phyloP scores from a whole-genome alignment of 2,329 filamentous ascomycete genomes.

The Arthrobotrys musiformis region DNA sequence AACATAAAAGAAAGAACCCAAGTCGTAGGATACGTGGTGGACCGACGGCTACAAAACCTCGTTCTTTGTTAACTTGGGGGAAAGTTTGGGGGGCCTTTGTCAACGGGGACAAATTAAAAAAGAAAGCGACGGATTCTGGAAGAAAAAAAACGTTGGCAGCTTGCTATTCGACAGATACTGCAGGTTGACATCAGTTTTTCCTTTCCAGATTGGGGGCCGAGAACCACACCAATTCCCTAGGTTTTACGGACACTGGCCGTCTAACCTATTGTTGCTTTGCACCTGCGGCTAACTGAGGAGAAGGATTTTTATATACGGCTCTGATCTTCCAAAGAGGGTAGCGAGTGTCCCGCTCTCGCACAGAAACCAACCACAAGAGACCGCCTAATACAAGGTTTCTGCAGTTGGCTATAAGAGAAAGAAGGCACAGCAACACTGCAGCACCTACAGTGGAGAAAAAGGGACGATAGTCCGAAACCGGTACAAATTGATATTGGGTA shows the following conservation, averaged over 20 bases:
- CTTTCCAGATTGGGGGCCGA: constrained; percentile 16
- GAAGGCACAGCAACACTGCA: constrained; percentile 6
- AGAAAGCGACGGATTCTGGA: constrained; percentile 16
- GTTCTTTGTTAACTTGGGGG: constrained; percentile 54
- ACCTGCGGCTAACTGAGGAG: not conserved
- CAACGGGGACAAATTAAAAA: constrained; percentile 23
- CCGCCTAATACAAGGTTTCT: constrained; percentile 25
- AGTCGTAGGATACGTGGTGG: constrained; percentile 28
- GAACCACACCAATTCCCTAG: constrained; percentile 18
- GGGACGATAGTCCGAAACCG: constrained; percentile 3
- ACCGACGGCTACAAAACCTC: constrained; percentile 9
- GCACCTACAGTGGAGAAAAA: constrained; percentile 5
- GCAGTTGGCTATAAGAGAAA: not conserved
- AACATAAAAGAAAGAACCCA: constrained; percentile 13
- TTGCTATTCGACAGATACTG: constrained; percentile 51
- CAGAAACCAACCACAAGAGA: constrained; percentile 21
- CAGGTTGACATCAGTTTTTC: constrained; percentile 51
- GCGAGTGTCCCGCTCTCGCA: constrained; percentile 21
- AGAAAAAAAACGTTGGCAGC: constrained; percentile 47
- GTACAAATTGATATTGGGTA: constrained; percentile 5
- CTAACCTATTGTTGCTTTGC: constrained; percentile 10
- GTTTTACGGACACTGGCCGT: constrained; percentile 25
- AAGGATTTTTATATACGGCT: not conserved
- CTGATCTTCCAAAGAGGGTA: constrained; percentile 24
- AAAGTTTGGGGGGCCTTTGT: constrained; percentile 32